Evolutionary conservation across 140 eudicot genomes (phyloP).

Genomic region (Erigeron philadelphicus): DNA sequence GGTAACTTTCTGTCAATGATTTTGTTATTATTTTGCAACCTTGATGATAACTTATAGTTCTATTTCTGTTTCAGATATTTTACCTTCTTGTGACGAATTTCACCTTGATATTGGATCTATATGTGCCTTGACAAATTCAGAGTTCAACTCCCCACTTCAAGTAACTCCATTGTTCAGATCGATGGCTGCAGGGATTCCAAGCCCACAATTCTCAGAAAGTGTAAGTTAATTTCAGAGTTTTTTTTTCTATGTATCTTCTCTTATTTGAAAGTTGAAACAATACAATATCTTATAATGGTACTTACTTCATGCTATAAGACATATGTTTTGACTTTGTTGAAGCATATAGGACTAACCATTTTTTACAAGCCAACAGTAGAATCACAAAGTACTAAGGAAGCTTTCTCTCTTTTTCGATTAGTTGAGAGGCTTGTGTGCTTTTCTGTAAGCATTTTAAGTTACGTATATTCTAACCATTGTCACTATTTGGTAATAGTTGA

Average conservation of each 20-base stretch:
- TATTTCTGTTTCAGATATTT: slow-evolving; percentile 25
- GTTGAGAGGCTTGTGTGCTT: neutral
- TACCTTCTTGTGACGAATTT: slow-evolving; percentile 40
- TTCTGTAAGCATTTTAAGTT: neutral
- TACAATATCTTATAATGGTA: neutral
- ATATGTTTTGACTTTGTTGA: neutral
- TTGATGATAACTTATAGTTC: slow-evolving; percentile 23
- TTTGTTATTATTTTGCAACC: slow-evolving; percentile 23
- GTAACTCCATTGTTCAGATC: slow-evolving; percentile 87
- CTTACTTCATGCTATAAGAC: neutral
- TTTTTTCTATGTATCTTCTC: slow-evolving; percentile 9
- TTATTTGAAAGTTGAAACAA: slow-evolving; percentile 5
- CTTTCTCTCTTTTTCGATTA: neutral
- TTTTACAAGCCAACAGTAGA: neutral
- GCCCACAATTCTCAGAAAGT: slow-evolving; percentile 95
- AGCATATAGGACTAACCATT: neutral
- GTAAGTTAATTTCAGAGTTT: slow-evolving; percentile 43
- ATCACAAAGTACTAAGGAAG: neutral
- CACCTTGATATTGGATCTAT: slow-evolving; percentile 29
- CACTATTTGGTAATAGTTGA: neutral
- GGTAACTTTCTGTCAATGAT: slow-evolving; percentile 31
- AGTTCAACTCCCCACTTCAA: slow-evolving; percentile 75
- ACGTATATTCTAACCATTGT: neutral
- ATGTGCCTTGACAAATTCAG: slow-evolving; percentile 43
- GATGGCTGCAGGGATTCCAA: slow-evolving; percentile 84